Base-by-base conservation (phyloP, 805 yeast species). In the Wickerhamomyces alni region DNA sequence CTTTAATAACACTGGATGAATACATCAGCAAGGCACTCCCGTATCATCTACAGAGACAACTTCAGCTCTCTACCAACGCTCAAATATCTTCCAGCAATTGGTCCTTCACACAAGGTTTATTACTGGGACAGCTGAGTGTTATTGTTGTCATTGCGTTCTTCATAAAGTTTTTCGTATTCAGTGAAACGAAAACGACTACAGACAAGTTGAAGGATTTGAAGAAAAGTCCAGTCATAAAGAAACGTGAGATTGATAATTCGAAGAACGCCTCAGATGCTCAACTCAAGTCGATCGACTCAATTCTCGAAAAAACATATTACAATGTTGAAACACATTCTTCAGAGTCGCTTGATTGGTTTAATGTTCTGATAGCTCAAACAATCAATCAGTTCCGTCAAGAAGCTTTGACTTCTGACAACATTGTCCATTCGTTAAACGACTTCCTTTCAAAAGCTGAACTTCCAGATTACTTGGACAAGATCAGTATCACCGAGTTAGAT, bases 271-370 rank as follows among this genome's bases (percentile, higher is more conserved):
- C 51, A 16, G 59, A 54, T 17, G 44, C 46, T 9, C 48, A 44
- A n/a, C 45, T 46, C 8, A 36, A 35, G 8, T 35, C 49, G 6
- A 61, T 69, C 32, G 61, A 65, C 19, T 58, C 76, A 1, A 86
- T 93, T 17, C 65, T 93, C 30, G 97, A 91, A 47, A 89, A 88
- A 52, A 88, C 97, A 0, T 87, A 87, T 56, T 93, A 93, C 61
- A 85, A 93, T 54, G 97, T 93, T 2, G 79, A 80, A 34, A 80
- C 78, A 19, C 99, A 93, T 58, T 70, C 80, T 15, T 75, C 97
- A 0, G 99, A 93, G 64, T 83, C 96, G 0, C 65, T 93, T 44
- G 99, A 93, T 59, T 93, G 99, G 99, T 87, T 93, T 60, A 93
- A 91, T 48, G 97, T 93, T 1, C 67, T 93, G 28, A 74, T 93